Evolutionary conservation across 75 land plant genomes (phyloP), one percentile per base, ranked within the genome.

Genomic region (Isoetes taiwanensis): DNA sequence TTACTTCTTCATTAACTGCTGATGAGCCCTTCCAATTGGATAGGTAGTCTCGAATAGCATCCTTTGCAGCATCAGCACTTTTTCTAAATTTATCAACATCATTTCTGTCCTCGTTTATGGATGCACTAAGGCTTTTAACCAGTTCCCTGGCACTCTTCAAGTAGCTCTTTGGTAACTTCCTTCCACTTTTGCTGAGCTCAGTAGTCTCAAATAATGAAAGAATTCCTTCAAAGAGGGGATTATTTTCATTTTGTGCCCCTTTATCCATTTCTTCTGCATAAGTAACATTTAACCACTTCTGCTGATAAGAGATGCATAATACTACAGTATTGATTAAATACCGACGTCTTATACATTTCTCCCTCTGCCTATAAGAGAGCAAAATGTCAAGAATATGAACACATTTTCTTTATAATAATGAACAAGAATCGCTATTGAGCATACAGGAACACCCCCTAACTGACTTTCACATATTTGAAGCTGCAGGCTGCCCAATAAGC

Each of bases 51-150:
- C 83, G 64, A 57, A 89, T 89, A 0, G 90, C 73, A 54, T 77
- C 90, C 58, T 89, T 89, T 41, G 96, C 96, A 23, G 90, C 71
- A 66, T 89, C 96, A 6, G 96, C 96, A 33, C 65, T 72, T 34
- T 76, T 73, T 35, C 96, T 71, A 43, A 89, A 87, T 40, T 85
- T 75, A n/a, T 79, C 68, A 12, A 52, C 62, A 32, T 89, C 84
- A 27, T 69, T 77, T 1, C 77, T 28, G 32, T 85, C 83, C 68
- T 85, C 83, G 35, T 70, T 68, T 9, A 89, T 34, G 4, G 96
- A 89, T 4, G 81, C 86, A 12, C 78, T 55, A 42, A 89, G 66
- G 50, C 67, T 85, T 40, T 75, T 79, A 50, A 89, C 96, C 0
- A 89, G 80, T 34, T 82, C 83, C 25, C 83, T 69, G 30, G 82